Evolutionary conservation across 345 rosid species (phyloP).

Genomic region (Citrus maxima): DNA sequence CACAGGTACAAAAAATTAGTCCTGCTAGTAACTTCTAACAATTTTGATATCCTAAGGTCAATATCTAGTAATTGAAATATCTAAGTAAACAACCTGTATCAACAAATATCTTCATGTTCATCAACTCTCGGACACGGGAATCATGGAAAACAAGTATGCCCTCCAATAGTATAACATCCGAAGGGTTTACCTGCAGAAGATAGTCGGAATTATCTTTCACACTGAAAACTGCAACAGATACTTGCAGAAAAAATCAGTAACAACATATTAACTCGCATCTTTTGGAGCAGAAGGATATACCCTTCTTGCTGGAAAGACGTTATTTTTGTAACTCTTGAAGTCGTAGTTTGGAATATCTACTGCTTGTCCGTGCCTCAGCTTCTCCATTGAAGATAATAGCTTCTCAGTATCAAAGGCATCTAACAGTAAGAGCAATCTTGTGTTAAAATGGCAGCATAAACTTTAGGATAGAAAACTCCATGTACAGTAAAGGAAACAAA

Average conservation of each 20-base stretch:
- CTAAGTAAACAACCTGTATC: slow-evolving; percentile 68
- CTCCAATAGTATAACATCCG: slow-evolving; percentile 91
- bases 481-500: neutral
- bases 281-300: slow-evolving; percentile 25
- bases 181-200: slow-evolving; percentile 79
- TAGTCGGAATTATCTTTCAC: neutral
- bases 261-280: slow-evolving; percentile 3
- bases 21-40: neutral
- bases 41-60: neutral
- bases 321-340: slow-evolving; percentile 78
- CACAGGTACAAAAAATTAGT: neutral
- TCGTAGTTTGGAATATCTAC: slow-evolving; percentile 95
- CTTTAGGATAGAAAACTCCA: neutral
- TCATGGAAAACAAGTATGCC: slow-evolving; percentile 95
- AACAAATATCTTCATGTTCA: slow-evolving; percentile 99
- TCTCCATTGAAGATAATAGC: slow-evolving; percentile 76
- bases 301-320: slow-evolving; percentile 61
- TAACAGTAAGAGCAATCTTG: slow-evolving; percentile 33
- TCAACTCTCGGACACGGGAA: slow-evolving; percentile 75
- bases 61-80: neutral
- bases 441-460: slow-evolving; percentile 11
- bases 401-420: slow-evolving; percentile 94
- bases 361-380: slow-evolving; percentile 79
- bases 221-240: neutral
- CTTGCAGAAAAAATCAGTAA: slow-evolving; percentile 1